Evolutionary conservation across 352 stramenopile genomes (phyloP).

Genomic region (Pythium pyrilobum): DNA sequence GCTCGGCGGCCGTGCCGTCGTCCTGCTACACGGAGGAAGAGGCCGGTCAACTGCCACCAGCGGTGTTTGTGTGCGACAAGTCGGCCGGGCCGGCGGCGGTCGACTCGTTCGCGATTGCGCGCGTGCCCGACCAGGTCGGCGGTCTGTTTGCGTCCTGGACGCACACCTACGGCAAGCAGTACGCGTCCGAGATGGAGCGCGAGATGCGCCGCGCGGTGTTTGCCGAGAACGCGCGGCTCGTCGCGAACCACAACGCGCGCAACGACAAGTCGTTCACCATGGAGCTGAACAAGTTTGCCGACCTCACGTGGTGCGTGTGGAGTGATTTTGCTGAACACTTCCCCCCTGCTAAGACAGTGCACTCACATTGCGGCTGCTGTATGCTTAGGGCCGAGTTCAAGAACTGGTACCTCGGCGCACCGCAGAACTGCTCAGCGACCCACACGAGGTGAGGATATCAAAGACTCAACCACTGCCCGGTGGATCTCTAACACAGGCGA

Average conservation of each 20-base stretch:
- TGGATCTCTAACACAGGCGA: too few relatives aligned
- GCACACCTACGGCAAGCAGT: slow-evolving; percentile 33
- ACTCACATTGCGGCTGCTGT: not conserved
- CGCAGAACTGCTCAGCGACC: slow-evolving; percentile 73
- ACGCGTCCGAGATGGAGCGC: slow-evolving; percentile 43
- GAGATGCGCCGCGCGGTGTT: slow-evolving; percentile 55
- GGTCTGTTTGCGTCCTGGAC: slow-evolving; percentile 57
- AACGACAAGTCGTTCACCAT: slow-evolving; percentile 45
- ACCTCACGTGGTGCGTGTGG: slow-evolving; percentile 49
- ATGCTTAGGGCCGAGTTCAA: slow-evolving; percentile 61
- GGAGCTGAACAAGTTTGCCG: slow-evolving; percentile 76
- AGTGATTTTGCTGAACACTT: slow-evolving; percentile 1
- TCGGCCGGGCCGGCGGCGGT: not conserved
- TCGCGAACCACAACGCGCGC: slow-evolving; percentile 60
- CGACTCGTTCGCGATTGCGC: slow-evolving; percentile 30
- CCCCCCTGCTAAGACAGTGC: too few relatives aligned
- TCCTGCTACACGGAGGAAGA: slow-evolving; percentile 71
- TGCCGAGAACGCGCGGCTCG: slow-evolving; percentile 44
- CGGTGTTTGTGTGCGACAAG: slow-evolving; percentile 72
- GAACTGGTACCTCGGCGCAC: slow-evolving; percentile 51
- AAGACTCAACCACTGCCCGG: too few relatives aligned
- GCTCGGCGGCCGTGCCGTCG: slow-evolving; percentile 72
- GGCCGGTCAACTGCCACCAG: slow-evolving; percentile 53
- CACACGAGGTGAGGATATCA: slow-evolving; percentile 16
- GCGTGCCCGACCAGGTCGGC: slow-evolving; percentile 26